Conservation (phyloP, 306 rosid genomes). For the Quercus glauca region DNA sequence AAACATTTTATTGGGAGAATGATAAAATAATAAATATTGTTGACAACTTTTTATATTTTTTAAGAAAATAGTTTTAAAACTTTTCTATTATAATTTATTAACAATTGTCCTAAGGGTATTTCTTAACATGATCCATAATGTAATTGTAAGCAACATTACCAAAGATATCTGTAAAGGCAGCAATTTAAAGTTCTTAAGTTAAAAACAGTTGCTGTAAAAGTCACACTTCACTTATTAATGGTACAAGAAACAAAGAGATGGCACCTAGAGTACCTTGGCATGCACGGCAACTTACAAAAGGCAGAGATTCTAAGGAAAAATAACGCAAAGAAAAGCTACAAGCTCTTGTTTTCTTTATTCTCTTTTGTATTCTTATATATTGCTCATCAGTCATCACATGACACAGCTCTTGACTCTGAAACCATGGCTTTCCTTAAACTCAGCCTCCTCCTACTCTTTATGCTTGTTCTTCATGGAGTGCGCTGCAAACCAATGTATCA, state of each 20-base stretch:
- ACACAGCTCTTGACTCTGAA: not conserved
- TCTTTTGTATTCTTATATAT: not conserved
- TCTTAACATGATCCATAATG: fast-evolving
- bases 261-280: not conserved
- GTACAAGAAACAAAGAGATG: not conserved
- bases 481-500: not conserved
- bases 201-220: too few relatives aligned
- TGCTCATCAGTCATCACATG: not conserved
- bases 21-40: too few relatives aligned
- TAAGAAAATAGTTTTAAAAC: too few relatives aligned
- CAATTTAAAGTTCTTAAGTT: too few relatives aligned
- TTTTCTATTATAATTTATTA: too few relatives aligned
- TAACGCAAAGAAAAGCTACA: not conserved
- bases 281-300: not conserved
- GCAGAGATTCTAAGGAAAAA: conserved; percentile 14
- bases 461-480: conserved; percentile 6
- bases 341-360: not conserved
- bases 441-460: not conserved
- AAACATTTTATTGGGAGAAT: too few relatives aligned
- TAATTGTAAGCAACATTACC: too few relatives aligned
- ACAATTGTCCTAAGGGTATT: fast-evolving
- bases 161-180: too few relatives aligned
- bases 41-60: too few relatives aligned
- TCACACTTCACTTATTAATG: too few relatives aligned
- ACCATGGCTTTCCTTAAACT: conserved; percentile 13